Evolutionary conservation across 169 alveolate species (phyloP).

Genomic region (Plasmodium coatneyi): DNA sequence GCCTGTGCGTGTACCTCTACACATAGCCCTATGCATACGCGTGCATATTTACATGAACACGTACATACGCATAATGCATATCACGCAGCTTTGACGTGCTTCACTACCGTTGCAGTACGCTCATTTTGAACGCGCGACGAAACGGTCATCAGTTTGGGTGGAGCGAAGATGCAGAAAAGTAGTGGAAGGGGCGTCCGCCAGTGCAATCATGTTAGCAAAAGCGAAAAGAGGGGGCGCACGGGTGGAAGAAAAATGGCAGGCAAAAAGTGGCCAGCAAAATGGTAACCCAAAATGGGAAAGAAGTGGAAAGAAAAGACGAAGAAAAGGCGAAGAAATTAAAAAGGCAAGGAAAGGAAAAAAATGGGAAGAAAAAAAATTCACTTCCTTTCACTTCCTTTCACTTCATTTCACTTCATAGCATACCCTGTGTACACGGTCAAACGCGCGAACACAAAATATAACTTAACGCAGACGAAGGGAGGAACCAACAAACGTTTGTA

Average conservation of each 20-base stretch:
- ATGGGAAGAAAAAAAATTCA: neutral
- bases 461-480: neutral
- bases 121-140: neutral
- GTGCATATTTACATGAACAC: neutral
- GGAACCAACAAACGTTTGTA: neutral
- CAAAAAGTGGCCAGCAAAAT: neutral
- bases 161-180: neutral
- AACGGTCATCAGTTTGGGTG: neutral
- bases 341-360: neutral
- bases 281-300: neutral
- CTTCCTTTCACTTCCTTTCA: neutral
- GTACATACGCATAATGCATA: neutral
- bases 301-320: neutral
- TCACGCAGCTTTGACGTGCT: neutral
- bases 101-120: neutral
- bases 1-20: neutral
- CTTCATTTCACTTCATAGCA: neutral
- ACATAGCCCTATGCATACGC: neutral
- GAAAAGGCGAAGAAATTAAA: neutral
- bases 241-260: neutral
- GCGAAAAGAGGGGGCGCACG: neutral
- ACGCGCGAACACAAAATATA: neutral
- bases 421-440: neutral
- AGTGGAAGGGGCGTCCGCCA: neutral
- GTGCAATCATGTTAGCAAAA: neutral